Evolutionary conservation across 371 early-diverging fungal genomes (phyloP), one percentile per base, ranked within the genome.

Genomic region (Syncephalastrum sp.): DNA sequence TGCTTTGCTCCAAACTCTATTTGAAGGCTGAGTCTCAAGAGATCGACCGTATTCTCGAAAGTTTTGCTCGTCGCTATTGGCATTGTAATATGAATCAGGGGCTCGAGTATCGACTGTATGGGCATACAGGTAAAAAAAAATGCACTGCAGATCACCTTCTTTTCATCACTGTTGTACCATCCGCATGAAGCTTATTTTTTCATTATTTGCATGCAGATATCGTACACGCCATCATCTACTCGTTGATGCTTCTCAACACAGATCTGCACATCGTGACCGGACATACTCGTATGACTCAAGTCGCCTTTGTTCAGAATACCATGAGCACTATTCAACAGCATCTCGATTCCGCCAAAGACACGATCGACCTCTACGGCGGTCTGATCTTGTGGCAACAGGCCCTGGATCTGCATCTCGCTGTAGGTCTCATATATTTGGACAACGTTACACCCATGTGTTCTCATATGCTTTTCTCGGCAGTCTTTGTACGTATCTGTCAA

Each of bases 21-120:
- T 75, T 97, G 61, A 89, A 88, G 47, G 97, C 92, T 15, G 97
- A 97, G 69, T 87, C 95, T 5, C 97, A 97, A 70, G 85, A 88
- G 53, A 87, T 95, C 16, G 95, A 94, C 68, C 85, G 96, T 17
- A 88, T 97, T 42, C 65, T 97, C 42, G 83, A 84, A 50, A 86
- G 74, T 23, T 89, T 96, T 72, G 82, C 95, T 21, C 69, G 78
- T 54, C 75, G 91, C 4, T 96, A 89, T 65, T 90, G 88, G 79
- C 79, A 81, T 16, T 94, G 94, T 68, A 93, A 95, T 64, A 10
- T 33, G 38, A 33, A 10, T 10, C 38, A 33, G 38, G 38, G 38
- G 10, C 38, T 33, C 38, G 38, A 33, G 38, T 33, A 33, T 10
- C 38, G 38, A 33, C 12, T 33, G 38, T 33, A 33, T 33, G 38